Conservation (phyloP, 2,329 filamentous ascomycete genomes). For the Aspergillus brunneoviolaceus region DNA sequence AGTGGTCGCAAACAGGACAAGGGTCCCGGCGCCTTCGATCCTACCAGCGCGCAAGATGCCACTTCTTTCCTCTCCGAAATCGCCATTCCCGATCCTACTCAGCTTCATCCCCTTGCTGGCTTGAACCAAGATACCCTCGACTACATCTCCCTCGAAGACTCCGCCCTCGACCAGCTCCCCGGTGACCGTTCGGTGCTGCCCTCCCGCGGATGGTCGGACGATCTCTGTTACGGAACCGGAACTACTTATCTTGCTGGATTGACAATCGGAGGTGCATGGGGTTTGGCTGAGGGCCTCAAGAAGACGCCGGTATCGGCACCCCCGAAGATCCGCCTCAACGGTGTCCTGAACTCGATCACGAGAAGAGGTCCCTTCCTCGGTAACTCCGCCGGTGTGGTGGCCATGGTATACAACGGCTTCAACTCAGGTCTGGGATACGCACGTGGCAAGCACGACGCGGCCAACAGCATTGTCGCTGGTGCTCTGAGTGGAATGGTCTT, state of each 20-base stretch:
- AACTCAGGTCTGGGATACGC: slow-evolving; percentile 79
- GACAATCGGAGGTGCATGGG: slow-evolving; percentile 84
- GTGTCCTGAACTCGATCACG: slow-evolving; percentile 90
- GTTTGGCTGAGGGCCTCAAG: slow-evolving; percentile 82
- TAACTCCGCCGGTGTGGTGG: slow-evolving; percentile 92
- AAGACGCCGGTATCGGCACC: slow-evolving; percentile 69
- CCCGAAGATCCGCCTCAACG: slow-evolving; percentile 90
- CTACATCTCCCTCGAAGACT: slow-evolving; percentile 92
- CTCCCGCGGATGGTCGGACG: slow-evolving; percentile 95
- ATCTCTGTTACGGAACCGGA: slow-evolving; percentile 96
- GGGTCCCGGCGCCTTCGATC: slow-evolving; percentile 64
- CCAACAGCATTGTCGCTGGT: slow-evolving; percentile 84
- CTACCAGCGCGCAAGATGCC: slow-evolving; percentile 73
- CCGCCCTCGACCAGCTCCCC: slow-evolving; percentile 79
- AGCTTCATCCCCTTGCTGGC: slow-evolving; percentile 89
- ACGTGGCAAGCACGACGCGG: slow-evolving; percentile 82
- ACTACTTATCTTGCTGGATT: slow-evolving; percentile 90
- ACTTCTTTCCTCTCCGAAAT: slow-evolving; percentile 79
- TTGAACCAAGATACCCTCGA: slow-evolving; percentile 91
- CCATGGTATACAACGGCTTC: slow-evolving; percentile 92
- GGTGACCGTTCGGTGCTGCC: slow-evolving; percentile 85
- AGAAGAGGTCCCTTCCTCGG: slow-evolving; percentile 90
- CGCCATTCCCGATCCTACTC: slow-evolving; percentile 77
- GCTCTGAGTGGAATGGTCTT: slow-evolving; percentile 89
- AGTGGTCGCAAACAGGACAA: slow-evolving; percentile 60